Conservation (phyloP, 106 monocot genomes). For the Narthecium ossifragum region DNA sequence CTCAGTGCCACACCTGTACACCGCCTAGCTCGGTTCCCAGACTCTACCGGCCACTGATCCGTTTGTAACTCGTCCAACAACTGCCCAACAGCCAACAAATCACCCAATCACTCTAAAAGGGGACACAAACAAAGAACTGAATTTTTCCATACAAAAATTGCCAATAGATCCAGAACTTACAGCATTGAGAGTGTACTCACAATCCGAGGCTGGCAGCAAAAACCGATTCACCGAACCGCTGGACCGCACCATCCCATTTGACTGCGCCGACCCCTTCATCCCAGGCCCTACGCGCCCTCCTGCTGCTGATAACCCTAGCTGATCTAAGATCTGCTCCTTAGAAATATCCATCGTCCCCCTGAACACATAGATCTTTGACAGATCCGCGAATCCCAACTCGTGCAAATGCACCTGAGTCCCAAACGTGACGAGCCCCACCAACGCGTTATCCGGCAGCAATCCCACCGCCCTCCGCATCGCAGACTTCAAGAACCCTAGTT, state of each 20-base stretch:
- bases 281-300: constrained; percentile 3
- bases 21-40: constrained; percentile 61
- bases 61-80: constrained; percentile 88
- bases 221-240: constrained; percentile 54
- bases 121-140: not conserved
- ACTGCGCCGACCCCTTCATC: constrained; percentile 18
- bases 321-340: constrained; percentile 85
- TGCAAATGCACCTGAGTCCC: constrained; percentile 95
- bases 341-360: constrained; percentile 86
- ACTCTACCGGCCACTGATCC: constrained; percentile 93
- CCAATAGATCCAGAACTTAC: constrained; percentile 28
- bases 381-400: constrained; percentile 85
- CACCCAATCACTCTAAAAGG: not conserved
- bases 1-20: constrained; percentile 94
- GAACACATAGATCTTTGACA: constrained; percentile 81
- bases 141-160: not conserved
- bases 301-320: constrained; percentile 65
- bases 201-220: constrained; percentile 81
- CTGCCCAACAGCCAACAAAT: constrained; percentile 23
- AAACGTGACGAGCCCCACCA: constrained; percentile 82
- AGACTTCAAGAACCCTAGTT: constrained; percentile 73
- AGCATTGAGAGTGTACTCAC: constrained; percentile 80
- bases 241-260: constrained; percentile 30
- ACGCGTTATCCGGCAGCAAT: constrained; percentile 78
- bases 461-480: constrained; percentile 82